Percentiles rank a stretch among this genome's conserved stretches.
phyloP scores from a whole-genome alignment of 768 basidiomycete genomes.

The Lactarius tabidus region DNA sequence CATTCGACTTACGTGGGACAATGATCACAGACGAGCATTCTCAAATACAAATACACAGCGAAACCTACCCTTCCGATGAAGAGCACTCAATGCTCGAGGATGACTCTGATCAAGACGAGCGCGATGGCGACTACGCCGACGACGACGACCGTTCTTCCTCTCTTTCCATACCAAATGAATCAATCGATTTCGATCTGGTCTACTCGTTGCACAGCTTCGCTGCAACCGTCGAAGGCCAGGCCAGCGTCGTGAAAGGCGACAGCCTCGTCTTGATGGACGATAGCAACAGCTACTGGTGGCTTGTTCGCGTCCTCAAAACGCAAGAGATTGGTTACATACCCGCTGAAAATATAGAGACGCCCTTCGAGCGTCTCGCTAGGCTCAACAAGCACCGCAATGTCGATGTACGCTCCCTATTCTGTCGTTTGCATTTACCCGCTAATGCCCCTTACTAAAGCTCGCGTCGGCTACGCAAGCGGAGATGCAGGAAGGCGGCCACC shows the following conservation, averaged over 20 bases:
- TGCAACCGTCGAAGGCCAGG: constrained; percentile 97
- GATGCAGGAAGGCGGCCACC: constrained; percentile 53
- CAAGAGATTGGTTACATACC: constrained; percentile 99
- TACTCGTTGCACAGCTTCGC: constrained; percentile 95
- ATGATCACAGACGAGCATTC: constrained; percentile 51
- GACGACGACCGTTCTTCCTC: constrained; percentile 78
- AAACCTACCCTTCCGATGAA: constrained; percentile 58
- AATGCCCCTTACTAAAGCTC: constrained; percentile 42
- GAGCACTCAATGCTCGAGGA: constrained; percentile 82
- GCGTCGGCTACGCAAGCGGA: constrained; percentile 73
- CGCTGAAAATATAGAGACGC: constrained; percentile 98
- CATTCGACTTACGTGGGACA: constrained; percentile 68
- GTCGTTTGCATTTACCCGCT: constrained; percentile 1
- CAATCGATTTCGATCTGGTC: constrained; percentile 90
- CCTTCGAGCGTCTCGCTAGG: constrained; percentile 90
- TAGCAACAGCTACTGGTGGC: constrained; percentile 99
- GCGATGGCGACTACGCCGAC: constrained; percentile 63
- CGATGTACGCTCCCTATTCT: constrained; percentile 57
- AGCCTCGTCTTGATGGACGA: constrained; percentile 96
- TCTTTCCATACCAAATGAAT: constrained; percentile 84
- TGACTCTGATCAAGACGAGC: constrained; percentile 71
- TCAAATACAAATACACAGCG: constrained; percentile 47
- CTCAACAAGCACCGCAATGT: constrained; percentile 97
- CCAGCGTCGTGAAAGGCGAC: constrained; percentile 98
- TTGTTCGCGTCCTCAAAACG: constrained; percentile 96